Base-by-base conservation (phyloP, 2,329 filamentous ascomycete genomes). In the Fusarium tuaranense region DNA sequence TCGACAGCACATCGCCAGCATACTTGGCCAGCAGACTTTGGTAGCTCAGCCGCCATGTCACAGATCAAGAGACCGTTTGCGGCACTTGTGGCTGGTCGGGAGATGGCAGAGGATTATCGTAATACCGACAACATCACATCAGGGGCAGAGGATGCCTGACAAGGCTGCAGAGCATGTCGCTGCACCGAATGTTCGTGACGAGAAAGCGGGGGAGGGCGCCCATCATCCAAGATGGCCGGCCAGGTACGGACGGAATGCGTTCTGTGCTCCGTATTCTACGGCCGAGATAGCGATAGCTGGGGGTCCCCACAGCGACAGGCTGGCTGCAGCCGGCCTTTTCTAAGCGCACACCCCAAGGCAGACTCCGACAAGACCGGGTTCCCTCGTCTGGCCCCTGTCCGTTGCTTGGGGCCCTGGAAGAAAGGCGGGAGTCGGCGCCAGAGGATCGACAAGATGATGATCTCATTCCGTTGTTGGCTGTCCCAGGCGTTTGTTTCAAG, bases 401-500 rank as follows among this genome's bases (percentile, higher is more conserved):
- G 67, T 53, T 69, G 71, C 74, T 75, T 72, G 63, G 68, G 69
- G 53, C 67, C 74, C 67, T 74, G 69, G 70, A 73, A 76, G 76
- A 76, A 74, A 73, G 76, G 73, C 75, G 76, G 76, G 76, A 78
- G 68, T 78, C 74, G 75, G 77, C 72, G 77, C 69, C 76, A 77
- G 74, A 76, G 63, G 77, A 78, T 78, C 77, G 75, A 78, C 77
- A 71, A 73, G 71, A 73, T 74, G 76, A 78, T 78, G 77, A 78
- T 78, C 77, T 78, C 77, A 78, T 78, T 78, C 77, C 74, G 70
- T 66, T 76, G 77, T 76, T 76, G 75, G 74, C 39, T 69, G 68
- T 70, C 67, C 71, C 74, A 75, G 77, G 76, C 72, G 77, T 78
- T 78, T 78, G 77, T 78, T 78, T 78, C 77, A 79, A 78, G 72